phyloP scores from a whole-genome alignment of 1,139 yeast species.

The Eremothecium cymbalariae region DNA sequence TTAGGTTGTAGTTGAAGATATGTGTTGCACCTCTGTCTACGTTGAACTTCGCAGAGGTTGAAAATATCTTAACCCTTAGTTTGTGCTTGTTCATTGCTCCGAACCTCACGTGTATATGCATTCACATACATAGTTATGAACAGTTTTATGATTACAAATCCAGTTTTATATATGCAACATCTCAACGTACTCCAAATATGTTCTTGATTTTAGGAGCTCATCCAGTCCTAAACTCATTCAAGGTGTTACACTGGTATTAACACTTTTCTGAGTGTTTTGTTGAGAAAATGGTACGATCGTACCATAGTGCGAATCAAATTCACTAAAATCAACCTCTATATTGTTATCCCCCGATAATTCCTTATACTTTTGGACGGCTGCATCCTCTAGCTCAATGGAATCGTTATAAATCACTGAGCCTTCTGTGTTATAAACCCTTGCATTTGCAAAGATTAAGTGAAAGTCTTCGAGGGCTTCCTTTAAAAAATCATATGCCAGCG shows the following conservation, averaged over 20 bases:
- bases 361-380: constrained; percentile 33
- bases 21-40: too few relatives aligned
- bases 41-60: too few relatives aligned
- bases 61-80: too few relatives aligned
- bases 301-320: constrained; percentile 41
- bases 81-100: too few relatives aligned
- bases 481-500: constrained; percentile 44
- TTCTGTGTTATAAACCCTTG: constrained; percentile 81
- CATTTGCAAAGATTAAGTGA: constrained; percentile 73
- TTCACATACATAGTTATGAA: too few relatives aligned
- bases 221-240: too few relatives aligned
- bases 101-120: too few relatives aligned
- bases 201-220: too few relatives aligned
- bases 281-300: constrained; percentile 2
- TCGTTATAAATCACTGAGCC: constrained; percentile 78
- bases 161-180: too few relatives aligned
- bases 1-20: too few relatives aligned
- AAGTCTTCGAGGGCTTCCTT: constrained; percentile 64
- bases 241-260: constrained; percentile 6
- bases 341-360: constrained; percentile 32
- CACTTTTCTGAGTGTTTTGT: constrained; percentile 1
- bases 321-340: constrained; percentile 40
- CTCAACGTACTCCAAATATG: too few relatives aligned
- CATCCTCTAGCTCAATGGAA: constrained; percentile 56
- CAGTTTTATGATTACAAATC: too few relatives aligned